Conservation (phyloP, 2,329 filamentous ascomycete species). For the Colletotrichum karsti region DNA sequence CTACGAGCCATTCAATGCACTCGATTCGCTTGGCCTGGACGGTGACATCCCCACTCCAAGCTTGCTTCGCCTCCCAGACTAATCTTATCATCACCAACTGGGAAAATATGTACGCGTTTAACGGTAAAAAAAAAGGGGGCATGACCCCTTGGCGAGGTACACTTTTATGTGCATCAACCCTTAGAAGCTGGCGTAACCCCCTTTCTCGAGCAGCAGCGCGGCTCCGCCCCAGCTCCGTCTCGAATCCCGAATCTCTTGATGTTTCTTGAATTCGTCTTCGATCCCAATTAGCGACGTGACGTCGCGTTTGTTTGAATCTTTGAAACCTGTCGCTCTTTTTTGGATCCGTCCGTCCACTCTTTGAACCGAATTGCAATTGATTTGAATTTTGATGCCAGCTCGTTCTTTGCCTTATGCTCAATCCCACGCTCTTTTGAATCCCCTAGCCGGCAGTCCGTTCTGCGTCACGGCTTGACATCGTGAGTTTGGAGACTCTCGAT, state of each 20-base stretch:
- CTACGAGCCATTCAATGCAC: not conserved
- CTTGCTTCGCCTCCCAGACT: constrained; percentile 10
- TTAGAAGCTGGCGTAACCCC: not conserved
- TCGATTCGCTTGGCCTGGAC: not conserved
- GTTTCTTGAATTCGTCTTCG: not conserved
- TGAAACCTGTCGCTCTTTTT: not conserved
- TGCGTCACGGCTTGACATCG: not conserved
- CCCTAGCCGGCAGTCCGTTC: not conserved
- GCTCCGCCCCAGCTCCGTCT: not conserved
- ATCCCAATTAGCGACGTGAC: not conserved
- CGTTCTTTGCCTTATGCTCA: not conserved
- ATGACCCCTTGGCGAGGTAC: not conserved
- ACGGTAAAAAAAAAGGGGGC: not conserved
- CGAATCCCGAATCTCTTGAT: not conserved
- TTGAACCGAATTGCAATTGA: not conserved
- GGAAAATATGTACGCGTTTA: constrained; percentile 5
- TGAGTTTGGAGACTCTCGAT: not conserved
- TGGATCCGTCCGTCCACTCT: not conserved
- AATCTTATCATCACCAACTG: constrained; percentile 4
- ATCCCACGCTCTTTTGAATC: not conserved
- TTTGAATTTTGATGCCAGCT: not conserved
- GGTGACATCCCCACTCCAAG: constrained; percentile 4
- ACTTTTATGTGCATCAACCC: not conserved
- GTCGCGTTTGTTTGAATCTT: not conserved
- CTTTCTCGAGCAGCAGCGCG: not conserved